A percentile compares a stretch with the other conserved stretches of the same genome.
Conservation (phyloP, 169 alveolate genomes). For the Plasmodium gaboni region DNA sequence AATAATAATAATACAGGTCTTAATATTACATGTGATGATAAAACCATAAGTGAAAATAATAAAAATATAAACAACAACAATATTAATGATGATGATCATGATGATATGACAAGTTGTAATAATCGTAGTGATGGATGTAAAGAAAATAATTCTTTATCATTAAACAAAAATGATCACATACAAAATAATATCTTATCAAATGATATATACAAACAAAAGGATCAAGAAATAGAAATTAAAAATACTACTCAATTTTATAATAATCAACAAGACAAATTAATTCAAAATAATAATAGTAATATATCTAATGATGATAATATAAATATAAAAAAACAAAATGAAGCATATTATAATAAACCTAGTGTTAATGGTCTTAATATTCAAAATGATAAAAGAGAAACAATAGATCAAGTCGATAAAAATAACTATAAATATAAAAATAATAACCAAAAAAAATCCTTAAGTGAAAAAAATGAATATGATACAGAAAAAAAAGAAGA, state of each 20-base stretch:
- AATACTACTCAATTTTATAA: neutral
- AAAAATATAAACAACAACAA: neutral
- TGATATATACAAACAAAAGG: neutral
- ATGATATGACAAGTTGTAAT: neutral
- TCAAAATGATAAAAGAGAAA: neutral
- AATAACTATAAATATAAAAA: neutral
- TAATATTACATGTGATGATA: neutral
- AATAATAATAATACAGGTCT: neutral
- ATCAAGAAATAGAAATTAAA: neutral
- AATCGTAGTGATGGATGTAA: neutral
- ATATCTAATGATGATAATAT: neutral
- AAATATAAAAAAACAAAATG: neutral
- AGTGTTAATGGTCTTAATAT: neutral
- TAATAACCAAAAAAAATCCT: too few relatives aligned
- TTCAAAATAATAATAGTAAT: neutral
- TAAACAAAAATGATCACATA: neutral
- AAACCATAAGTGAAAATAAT: neutral
- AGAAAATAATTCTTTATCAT: neutral
- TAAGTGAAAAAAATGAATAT: neutral
- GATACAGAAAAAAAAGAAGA: slow-evolving; percentile 5
- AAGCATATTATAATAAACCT: neutral
- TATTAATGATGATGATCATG: neutral
- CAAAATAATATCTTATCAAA: neutral
- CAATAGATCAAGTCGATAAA: neutral
- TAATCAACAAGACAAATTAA: too few relatives aligned